phyloP scores from a whole-genome alignment of 805 yeast genomes.

The Kuraishia hungarica region DNA sequence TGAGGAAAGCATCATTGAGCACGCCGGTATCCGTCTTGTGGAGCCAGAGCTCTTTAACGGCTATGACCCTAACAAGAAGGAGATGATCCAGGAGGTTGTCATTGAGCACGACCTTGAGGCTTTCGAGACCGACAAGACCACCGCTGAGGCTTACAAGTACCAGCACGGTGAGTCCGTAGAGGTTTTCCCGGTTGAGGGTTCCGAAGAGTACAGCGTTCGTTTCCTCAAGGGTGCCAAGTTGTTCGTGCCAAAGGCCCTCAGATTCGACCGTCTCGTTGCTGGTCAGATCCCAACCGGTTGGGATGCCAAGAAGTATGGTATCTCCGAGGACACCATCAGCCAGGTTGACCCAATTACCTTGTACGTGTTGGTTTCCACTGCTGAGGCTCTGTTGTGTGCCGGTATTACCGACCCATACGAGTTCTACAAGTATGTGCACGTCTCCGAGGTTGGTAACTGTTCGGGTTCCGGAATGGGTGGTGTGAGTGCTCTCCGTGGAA shows the following conservation, averaged over 20 bases:
- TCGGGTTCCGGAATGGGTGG: conserved; percentile 99
- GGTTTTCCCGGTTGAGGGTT: conserved; percentile 76
- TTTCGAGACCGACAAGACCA: conserved; percentile 89
- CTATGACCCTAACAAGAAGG: conserved; percentile 91
- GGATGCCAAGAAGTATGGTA: conserved; percentile 93
- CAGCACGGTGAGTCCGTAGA: conserved; percentile 95
- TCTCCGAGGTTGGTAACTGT: conserved; percentile 98
- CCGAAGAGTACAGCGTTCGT: conserved; percentile 88
- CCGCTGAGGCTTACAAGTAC: conserved; percentile 88
- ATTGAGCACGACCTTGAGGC: conserved; percentile 95
- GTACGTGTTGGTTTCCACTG: conserved; percentile 87
- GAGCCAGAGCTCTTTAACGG: conserved; percentile 94
- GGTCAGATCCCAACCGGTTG: conserved; percentile 99
- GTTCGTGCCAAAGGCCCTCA: conserved; percentile 80
- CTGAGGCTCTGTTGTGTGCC: conserved; percentile 85
- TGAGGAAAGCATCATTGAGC: conserved; percentile 81
- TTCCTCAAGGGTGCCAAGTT: conserved; percentile 90
- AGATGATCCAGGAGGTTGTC: conserved; percentile 89
- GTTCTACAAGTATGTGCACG: conserved; percentile 96
- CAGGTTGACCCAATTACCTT: conserved; percentile 97
- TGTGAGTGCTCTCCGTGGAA: conserved; percentile 92
- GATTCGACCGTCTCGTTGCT: conserved; percentile 67
- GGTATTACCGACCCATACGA: conserved; percentile 99
- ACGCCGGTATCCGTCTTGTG: conserved; percentile 92
- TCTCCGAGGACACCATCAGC: conserved; percentile 80